Percentiles rank a stretch among this genome's conserved stretches.
phyloP scores from a whole-genome alignment of 2,329 filamentous ascomycete genomes.

The Lachnellula arida region DNA sequence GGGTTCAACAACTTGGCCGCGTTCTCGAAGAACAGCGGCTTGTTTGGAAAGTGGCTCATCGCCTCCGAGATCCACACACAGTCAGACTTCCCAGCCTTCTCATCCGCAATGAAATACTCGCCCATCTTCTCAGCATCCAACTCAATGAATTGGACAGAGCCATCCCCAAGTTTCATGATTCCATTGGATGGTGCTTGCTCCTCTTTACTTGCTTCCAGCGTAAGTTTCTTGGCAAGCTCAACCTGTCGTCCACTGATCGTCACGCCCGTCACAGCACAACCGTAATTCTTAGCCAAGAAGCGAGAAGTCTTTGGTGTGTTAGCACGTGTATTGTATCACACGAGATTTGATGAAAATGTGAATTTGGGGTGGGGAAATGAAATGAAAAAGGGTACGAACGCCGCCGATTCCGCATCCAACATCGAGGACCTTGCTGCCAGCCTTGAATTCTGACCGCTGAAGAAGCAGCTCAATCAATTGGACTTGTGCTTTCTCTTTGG shows the following conservation, averaged over 20 bases:
- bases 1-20: conserved; percentile 43
- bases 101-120: conserved; percentile 39
- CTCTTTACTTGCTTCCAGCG: conserved; percentile 31
- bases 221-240: conserved; percentile 51
- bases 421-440: conserved; percentile 45
- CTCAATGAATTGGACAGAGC: conserved; percentile 50
- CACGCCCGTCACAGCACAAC: conserved; percentile 52
- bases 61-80: conserved; percentile 60
- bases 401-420: conserved; percentile 59
- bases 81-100: conserved; percentile 42
- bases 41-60: conserved; percentile 56
- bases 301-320: conserved; percentile 40
- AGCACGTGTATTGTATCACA: too few relatives aligned
- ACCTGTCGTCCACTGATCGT: conserved; percentile 57
- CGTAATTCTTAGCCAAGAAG: conserved; percentile 47
- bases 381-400: background rate
- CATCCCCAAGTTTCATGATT: conserved; percentile 36
- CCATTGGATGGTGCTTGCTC: conserved; percentile 6
- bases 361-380: too few relatives aligned
- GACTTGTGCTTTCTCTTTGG: conserved; percentile 53
- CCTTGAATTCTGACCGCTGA: conserved; percentile 39
- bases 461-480: conserved; percentile 54
- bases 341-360: too few relatives aligned
- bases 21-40: conserved; percentile 53
- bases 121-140: conserved; percentile 59